These are phyloP conservation scores for Exutisphaerella laricina DNA, from an alignment of 2,329 filamentous ascomycete genomes.

Conservation along the genomic window DNA sequence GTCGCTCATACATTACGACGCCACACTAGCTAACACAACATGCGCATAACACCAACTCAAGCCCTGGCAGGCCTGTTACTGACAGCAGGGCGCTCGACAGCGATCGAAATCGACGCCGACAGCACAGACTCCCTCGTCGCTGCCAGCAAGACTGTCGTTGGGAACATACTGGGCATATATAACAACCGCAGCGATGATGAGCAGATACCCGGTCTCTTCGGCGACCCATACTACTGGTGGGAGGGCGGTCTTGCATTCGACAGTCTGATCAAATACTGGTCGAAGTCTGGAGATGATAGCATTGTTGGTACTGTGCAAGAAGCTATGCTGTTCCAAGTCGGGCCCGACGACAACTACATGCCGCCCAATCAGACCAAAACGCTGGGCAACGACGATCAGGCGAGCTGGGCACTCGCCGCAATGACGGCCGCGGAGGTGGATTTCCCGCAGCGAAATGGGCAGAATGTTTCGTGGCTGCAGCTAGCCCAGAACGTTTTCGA, in stretches of 20 bases:
- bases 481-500: constrained; percentile 71
- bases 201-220: constrained; percentile 24
- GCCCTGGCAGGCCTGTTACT: constrained; percentile 10
- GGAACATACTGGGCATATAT: constrained; percentile 20
- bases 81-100: constrained; percentile 4
- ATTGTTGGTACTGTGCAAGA: constrained; percentile 58
- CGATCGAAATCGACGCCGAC: constrained; percentile 15
- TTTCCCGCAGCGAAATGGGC: constrained; percentile 49
- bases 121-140: constrained; percentile 13
- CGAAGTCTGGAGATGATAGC: constrained; percentile 57
- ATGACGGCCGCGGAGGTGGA: constrained; percentile 73
- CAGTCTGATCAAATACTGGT: constrained; percentile 64
- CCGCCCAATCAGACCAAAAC: constrained; percentile 38
- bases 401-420: constrained; percentile 76
- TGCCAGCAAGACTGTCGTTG: constrained; percentile 13
- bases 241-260: constrained; percentile 61
- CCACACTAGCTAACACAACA: constrained; percentile 3
- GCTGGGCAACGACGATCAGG: constrained; percentile 52
- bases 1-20: background rate
- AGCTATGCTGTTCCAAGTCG: constrained; percentile 57
- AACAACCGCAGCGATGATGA: constrained; percentile 9
- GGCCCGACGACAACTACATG: constrained; percentile 57
- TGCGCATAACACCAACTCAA: constrained; percentile 9
- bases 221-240: constrained; percentile 51
- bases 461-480: constrained; percentile 55